Evolutionary conservation across 2,329 filamentous ascomycete species (phyloP).

Genomic region (Stylonectria norvegica): DNA sequence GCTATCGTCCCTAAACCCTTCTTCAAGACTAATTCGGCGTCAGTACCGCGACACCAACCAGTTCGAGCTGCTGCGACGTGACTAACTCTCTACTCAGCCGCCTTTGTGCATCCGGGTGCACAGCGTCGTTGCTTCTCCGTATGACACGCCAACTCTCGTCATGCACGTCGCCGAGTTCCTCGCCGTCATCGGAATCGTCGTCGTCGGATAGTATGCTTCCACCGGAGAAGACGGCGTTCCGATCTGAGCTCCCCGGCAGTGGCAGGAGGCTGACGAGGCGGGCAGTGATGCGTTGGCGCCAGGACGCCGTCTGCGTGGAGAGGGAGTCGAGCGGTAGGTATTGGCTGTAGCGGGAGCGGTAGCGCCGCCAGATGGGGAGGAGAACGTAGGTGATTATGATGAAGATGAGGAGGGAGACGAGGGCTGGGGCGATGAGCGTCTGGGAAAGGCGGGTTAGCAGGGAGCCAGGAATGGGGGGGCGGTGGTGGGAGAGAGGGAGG

Average conservation of each 20-base stretch:
- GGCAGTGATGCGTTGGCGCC: constrained; percentile 48
- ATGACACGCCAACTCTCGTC: constrained; percentile 43
- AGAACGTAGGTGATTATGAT: constrained; percentile 62
- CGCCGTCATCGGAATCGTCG: constrained; percentile 60
- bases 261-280: constrained; percentile 35
- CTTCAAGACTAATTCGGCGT: constrained; percentile 50
- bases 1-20: constrained; percentile 46
- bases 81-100: constrained; percentile 72
- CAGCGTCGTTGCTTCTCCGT: constrained; percentile 32
- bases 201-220: constrained; percentile 41
- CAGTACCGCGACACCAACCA: constrained; percentile 10
- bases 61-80: background rate
- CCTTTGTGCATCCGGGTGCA: constrained; percentile 47
- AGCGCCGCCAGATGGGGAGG: constrained; percentile 65
- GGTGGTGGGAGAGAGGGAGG: constrained; percentile 4
- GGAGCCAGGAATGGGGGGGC: too few relatives aligned
- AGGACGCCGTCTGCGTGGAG: constrained; percentile 52
- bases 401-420: constrained; percentile 68
- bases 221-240: constrained; percentile 40
- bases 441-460: constrained; percentile 34
- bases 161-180: constrained; percentile 63
- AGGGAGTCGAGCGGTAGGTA: constrained; percentile 68
- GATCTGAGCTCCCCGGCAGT: constrained; percentile 47
- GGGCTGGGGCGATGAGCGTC: constrained; percentile 67
- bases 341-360: constrained; percentile 67